Conservation (phyloP, 2,329 filamentous ascomycete genomes). For the Ophiosphaerella korrae region DNA sequence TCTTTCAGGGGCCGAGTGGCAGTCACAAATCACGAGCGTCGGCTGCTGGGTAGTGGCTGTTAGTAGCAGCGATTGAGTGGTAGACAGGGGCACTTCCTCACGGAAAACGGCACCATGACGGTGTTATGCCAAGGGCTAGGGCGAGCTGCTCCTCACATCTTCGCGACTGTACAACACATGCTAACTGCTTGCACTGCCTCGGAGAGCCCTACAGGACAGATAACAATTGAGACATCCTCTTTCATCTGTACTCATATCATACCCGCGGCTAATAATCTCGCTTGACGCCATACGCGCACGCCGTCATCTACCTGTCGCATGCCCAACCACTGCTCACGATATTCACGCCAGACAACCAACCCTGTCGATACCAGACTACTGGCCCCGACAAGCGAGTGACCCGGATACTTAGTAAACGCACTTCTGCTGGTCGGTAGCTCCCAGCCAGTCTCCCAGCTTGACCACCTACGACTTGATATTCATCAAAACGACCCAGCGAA, state of each 20-base stretch:
- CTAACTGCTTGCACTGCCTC: not conserved
- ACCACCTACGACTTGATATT: not conserved
- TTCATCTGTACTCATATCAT: not conserved
- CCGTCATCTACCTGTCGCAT: not conserved
- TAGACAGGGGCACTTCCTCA: not conserved
- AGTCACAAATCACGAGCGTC: not conserved
- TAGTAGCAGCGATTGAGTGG: not conserved
- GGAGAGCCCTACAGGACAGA: not conserved
- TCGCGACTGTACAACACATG: not conserved
- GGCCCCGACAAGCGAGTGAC: not conserved
- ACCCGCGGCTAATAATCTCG: not conserved
- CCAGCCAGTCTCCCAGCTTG: too few species aligned
- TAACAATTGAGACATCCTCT: not conserved
- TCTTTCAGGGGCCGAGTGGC: too few species aligned
- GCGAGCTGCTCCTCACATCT: not conserved
- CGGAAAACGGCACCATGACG: not conserved
- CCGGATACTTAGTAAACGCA: not conserved
- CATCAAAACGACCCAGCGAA: not conserved
- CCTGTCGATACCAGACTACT: conserved; percentile 1
- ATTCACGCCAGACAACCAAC: conserved; percentile 1
- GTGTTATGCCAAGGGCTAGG: not conserved
- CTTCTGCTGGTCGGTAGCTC: too few species aligned
- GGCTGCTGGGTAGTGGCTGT: not conserved
- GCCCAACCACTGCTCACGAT: not conserved
- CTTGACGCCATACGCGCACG: not conserved